Evolutionary conservation across 352 stramenopile genomes (phyloP), one percentile per base, ranked within the genome.

Genomic region (Phytophthora hybrid): DNA sequence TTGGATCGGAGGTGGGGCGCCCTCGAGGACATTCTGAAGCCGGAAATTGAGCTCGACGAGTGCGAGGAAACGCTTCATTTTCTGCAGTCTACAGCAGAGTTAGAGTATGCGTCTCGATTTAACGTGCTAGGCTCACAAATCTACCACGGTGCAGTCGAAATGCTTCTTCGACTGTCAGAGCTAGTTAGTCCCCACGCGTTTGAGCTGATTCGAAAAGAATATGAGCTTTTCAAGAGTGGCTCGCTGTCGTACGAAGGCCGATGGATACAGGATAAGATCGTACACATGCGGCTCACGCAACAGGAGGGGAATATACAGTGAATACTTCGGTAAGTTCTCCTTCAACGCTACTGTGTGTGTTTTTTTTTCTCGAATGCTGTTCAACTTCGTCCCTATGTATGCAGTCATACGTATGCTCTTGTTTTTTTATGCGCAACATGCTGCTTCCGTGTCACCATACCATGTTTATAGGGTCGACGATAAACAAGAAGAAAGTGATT

Each of bases 41-140:
- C 53, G 9, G 53, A 69, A 51, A 62, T 69, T 37, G 39, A 62
- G 13, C 21, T 69, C 5, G 52, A 69, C 34, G 62, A 62, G 32
- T 62, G 51, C 39, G 62, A 58, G 1, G 53, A 69, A 4, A 69
- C 62, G 6, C 52, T 69, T 1, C 11, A 51, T 1, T 59, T 63
- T 23, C 19, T 70, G 6, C 54, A 70, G 18, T 63, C 23, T 26
- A 26, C 23, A 26, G 23, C 23, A 26, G 23, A 26, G 23, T 26
- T 26, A 2, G 23, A 26, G 53, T 70, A 62, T 19, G 39, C 21
- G 0, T 49, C 52, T 26, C 14, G 6, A 1, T 58, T 69, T 39
- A 19, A 69, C 23, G 21, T 69, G 1, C 1, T 61, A 55, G 61
- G 52, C 5, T 61, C 51, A 2, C 51, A 51, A 5, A 51, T 56